phyloP scores from a whole-genome alignment of 768 basidiomycete genomes.

The Leccinum truebloodii region DNA sequence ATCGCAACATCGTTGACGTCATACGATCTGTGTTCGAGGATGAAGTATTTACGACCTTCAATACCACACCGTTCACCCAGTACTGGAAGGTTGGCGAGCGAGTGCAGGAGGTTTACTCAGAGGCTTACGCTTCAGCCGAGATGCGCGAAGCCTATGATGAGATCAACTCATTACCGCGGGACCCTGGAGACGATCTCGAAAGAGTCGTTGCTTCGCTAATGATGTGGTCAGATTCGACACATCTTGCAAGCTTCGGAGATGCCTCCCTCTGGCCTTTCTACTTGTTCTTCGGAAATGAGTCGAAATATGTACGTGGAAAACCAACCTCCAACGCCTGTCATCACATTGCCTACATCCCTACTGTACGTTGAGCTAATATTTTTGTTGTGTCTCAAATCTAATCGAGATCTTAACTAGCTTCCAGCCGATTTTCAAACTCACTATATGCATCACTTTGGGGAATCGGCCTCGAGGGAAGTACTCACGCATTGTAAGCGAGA shows the following conservation, averaged over 20 bases:
- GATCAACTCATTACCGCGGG: background rate
- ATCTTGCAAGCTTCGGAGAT: conserved; percentile 21
- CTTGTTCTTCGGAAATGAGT: conserved; percentile 15
- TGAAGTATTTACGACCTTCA: background rate
- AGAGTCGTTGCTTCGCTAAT: background rate
- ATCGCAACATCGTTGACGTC: background rate
- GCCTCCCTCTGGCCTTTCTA: conserved; percentile 17
- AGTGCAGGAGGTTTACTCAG: background rate
- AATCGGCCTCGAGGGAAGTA: background rate
- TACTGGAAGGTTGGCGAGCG: background rate
- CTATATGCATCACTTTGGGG: background rate
- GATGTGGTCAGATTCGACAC: conserved; percentile 21
- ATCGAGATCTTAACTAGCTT: background rate
- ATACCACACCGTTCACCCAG: background rate
- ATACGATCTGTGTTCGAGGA: background rate
- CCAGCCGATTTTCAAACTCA: background rate
- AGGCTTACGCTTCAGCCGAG: background rate
- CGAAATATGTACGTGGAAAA: conserved; percentile 13
- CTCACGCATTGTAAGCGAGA: conserved; percentile 23
- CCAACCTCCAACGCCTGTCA: conserved; percentile 6
- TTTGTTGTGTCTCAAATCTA: background rate
- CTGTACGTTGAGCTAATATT: background rate
- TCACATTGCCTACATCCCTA: conserved; percentile 14
- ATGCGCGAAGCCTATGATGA: conserved; percentile 3
- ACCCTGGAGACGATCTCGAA: background rate